Percentiles rank a stretch among this genome's conserved stretches.
Conservation (phyloP, 2,329 filamentous ascomycete genomes). For the Exutisphaerella laricina region DNA sequence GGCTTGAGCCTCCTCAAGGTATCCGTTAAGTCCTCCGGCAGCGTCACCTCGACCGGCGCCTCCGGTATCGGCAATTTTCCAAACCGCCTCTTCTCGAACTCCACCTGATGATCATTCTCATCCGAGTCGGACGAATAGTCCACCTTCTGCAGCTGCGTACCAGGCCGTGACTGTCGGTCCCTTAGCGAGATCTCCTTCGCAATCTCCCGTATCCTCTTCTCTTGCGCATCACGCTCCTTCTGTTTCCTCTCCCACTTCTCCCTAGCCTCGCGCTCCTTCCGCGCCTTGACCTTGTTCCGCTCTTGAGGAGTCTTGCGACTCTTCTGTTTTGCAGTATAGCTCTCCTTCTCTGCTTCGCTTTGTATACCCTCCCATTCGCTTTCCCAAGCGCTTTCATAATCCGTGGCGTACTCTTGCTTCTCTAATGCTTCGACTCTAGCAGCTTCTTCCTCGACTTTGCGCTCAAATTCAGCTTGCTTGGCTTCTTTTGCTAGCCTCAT, state of each 20-base stretch:
- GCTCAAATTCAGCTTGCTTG: constrained; percentile 60
- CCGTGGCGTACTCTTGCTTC: constrained; percentile 61
- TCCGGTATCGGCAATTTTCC: constrained; percentile 70
- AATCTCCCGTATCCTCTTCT: constrained; percentile 65
- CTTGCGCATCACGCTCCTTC: constrained; percentile 67
- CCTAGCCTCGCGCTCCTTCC: constrained; percentile 78
- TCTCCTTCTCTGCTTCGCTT: constrained; percentile 54
- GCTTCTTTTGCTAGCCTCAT: constrained; percentile 63
- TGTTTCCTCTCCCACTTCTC: constrained; percentile 70
- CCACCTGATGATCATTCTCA: constrained; percentile 36
- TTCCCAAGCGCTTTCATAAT: constrained; percentile 79
- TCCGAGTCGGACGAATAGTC: constrained; percentile 19
- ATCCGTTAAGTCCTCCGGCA: constrained; percentile 48
- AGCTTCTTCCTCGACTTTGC: constrained; percentile 66
- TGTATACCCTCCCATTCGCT: constrained; percentile 63
- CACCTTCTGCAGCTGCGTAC: constrained; percentile 4
- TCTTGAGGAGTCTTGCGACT: constrained; percentile 81
- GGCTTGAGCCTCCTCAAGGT: constrained; percentile 59
- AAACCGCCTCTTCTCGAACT: constrained; percentile 63
- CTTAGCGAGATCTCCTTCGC: constrained; percentile 57
- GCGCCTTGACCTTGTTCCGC: constrained; percentile 78
- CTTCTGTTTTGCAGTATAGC: constrained; percentile 63
- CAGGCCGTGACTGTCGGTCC: constrained; percentile 41
- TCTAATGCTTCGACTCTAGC: constrained; percentile 67
- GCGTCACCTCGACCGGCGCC: constrained; percentile 48